Percentiles rank a stretch among this genome's conserved stretches.
Conservation (phyloP, 2,329 filamentous ascomycete genomes). For the Paecilomyces variotii region DNA sequence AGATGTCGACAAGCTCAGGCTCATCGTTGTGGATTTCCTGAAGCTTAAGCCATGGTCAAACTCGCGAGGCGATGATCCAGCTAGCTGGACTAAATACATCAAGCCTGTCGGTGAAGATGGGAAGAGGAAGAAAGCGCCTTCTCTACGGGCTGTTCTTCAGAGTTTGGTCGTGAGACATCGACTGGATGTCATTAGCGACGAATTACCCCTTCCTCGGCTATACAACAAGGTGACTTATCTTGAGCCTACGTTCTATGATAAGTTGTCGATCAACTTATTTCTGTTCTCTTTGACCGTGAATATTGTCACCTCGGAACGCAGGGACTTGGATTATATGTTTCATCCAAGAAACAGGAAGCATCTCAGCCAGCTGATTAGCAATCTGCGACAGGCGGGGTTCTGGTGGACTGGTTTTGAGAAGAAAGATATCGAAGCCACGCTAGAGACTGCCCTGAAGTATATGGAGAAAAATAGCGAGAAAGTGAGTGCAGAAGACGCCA, state of each 20-base stretch:
- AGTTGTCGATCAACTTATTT: conserved; percentile 74
- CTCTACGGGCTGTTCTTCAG: conserved; percentile 61
- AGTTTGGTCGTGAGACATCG: conserved; percentile 74
- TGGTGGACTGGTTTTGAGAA: conserved; percentile 71
- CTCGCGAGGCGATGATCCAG: conserved; percentile 48
- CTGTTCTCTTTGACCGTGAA: conserved; percentile 78
- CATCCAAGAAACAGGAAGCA: conserved; percentile 63
- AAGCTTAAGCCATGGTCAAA: conserved; percentile 74
- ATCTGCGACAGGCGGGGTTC: conserved; percentile 76
- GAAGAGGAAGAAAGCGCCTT: conserved; percentile 31
- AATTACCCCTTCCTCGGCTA: conserved; percentile 62
- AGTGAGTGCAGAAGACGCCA: conserved; percentile 54
- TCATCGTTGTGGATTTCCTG: conserved; percentile 62
- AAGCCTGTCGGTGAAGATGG: conserved; percentile 53
- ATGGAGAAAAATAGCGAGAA: conserved; percentile 52
- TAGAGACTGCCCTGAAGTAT: conserved; percentile 62
- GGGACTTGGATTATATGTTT: conserved; percentile 82
- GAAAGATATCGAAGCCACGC: conserved; percentile 53
- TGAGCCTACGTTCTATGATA: conserved; percentile 78
- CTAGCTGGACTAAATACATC: conserved; percentile 67
- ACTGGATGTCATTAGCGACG: conserved; percentile 57
- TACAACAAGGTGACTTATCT: conserved; percentile 64
- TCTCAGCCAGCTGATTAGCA: conserved; percentile 62
- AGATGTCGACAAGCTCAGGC: conserved; percentile 59
- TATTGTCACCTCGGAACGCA: conserved; percentile 76